These are phyloP conservation scores for Talaromyces ruber DNA, from an alignment of 495 filamentous ascomycete genomes.

Conservation along the genomic window DNA sequence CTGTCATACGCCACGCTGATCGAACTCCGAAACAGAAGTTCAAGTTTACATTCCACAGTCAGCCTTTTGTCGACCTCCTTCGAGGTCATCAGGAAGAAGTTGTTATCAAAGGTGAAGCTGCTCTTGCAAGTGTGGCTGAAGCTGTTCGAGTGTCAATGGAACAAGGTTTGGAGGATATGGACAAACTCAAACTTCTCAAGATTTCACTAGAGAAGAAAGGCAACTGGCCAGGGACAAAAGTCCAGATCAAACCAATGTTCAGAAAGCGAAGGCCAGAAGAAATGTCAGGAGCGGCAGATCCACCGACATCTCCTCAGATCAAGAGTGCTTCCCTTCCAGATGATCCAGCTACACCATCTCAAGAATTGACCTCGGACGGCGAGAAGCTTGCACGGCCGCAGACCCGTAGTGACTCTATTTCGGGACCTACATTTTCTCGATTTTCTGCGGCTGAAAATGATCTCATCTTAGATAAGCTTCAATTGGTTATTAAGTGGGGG, in stretches of 20 bases:
- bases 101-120: conserved; percentile 82
- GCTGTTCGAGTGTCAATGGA: conserved; percentile 74
- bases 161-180: conserved; percentile 70
- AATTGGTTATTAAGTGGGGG: conserved; percentile 98
- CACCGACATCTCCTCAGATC: conserved; percentile 7
- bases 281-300: conserved; percentile 18
- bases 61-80: conserved; percentile 88
- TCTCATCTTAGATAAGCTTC: conserved; percentile 85
- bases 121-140: conserved; percentile 77
- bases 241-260: conserved; percentile 99
- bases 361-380: conserved; percentile 12
- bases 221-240: conserved; percentile 89
- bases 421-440: conserved; percentile 78
- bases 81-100: conserved; percentile 96
- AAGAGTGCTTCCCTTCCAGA: conserved; percentile 4
- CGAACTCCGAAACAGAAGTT: conserved; percentile 98
- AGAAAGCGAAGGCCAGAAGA: conserved; percentile 65
- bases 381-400: conserved; percentile 31
- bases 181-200: conserved; percentile 74
- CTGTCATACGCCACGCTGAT: conserved; percentile 91
- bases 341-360: conserved; percentile 14
- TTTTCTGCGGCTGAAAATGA: conserved; percentile 86
- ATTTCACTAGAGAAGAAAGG: conserved; percentile 88
- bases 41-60: conserved; percentile 97
- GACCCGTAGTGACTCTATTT: conserved; percentile 69